Conservation (phyloP, 2,329 filamentous ascomycete species). For the Monosporascus sp. region DNA sequence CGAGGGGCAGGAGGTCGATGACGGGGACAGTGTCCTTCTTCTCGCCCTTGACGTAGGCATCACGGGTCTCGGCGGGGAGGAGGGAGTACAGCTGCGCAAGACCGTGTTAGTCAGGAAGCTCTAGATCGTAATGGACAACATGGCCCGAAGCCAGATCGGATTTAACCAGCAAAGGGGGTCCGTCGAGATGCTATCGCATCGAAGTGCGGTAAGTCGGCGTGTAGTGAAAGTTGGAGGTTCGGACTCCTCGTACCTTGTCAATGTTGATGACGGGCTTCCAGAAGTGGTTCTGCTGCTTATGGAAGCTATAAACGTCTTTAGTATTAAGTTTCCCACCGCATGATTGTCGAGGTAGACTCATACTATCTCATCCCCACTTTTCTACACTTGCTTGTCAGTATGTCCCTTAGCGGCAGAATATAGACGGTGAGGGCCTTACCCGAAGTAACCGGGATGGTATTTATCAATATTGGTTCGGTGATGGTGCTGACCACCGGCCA, state of each 20-base stretch:
- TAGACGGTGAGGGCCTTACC: too few relatives aligned
- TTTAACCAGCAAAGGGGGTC: too few relatives aligned
- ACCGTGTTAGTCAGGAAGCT: conserved; percentile 5
- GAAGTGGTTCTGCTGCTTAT: conserved; percentile 91
- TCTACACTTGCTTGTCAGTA: too few relatives aligned
- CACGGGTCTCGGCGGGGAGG: conserved; percentile 86
- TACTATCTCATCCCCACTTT: conserved; percentile 91
- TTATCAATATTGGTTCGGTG: conserved; percentile 81
- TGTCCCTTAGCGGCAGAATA: too few relatives aligned
- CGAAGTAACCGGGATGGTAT: conserved; percentile 98
- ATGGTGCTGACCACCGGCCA: conserved; percentile 99
- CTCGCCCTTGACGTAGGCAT: conserved; percentile 75
- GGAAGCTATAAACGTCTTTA: conserved; percentile 77
- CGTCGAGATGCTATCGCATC: too few relatives aligned
- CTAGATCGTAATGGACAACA: background rate
- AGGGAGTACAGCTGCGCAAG: conserved; percentile 79
- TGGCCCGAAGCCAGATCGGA: too few relatives aligned
- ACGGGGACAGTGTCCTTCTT: conserved; percentile 93
- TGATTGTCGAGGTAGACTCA: background rate
- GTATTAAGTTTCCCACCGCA: background rate
- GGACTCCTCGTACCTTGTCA: conserved; percentile 69
- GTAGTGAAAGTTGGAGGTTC: background rate
- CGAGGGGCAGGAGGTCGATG: conserved; percentile 93
- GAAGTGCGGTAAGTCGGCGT: too few relatives aligned
- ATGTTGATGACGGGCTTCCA: conserved; percentile 99